Base-by-base conservation (phyloP, 2,329 filamentous ascomycete genomes). In the Myriosclerotinia duriaeana region DNA sequence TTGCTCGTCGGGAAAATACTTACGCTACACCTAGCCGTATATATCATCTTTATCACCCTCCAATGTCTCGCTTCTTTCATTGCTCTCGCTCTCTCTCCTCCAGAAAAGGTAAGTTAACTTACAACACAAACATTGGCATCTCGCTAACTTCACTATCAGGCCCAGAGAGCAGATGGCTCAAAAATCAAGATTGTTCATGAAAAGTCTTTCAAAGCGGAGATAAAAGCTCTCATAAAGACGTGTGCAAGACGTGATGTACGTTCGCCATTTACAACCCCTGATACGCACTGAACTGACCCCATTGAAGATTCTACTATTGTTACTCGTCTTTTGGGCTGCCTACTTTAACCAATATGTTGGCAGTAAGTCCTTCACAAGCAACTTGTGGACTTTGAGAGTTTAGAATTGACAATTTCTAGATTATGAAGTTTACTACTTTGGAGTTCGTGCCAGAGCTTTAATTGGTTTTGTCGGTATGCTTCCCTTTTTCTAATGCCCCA, bases 41-140 rank as follows among this genome's bases (percentile, higher is more conserved):
- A 81, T 66, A 77, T 81, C 34, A 78, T 77, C 14, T 81, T 82
- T 63, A 80, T 82, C 55, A 79, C 79, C 26, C 79, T 83, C 54
- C 81, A 81, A 71, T 81, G 79, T 64, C 76, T 82, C 0, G 81
- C 79, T 1, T 75, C 80, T 0, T 74, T 79, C 9, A 74, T 81
- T 17, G 80, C 77, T 0, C 70, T 82, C 3, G 74, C 80, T 14
- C 75, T 83, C 0, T 82, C 80, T 0, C 78, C 78, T 14, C 80
- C 81, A 0, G 75, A 79, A 38, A 80, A 81, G 46, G 78, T 83
- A 40, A 40, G 38, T 26, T 7, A 3, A 17, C 17, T 12, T 6
- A 14, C 22, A 7, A 44, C 8, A 44, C 0, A 44, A 20, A n/a
- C 0, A 2, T 30, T 50, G n/a, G 11, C 44, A 46, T 3, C 1